These are phyloP conservation scores for Fraxinus greggii DNA, from an alignment of 305 asterid species.

Conservation along the genomic window DNA sequence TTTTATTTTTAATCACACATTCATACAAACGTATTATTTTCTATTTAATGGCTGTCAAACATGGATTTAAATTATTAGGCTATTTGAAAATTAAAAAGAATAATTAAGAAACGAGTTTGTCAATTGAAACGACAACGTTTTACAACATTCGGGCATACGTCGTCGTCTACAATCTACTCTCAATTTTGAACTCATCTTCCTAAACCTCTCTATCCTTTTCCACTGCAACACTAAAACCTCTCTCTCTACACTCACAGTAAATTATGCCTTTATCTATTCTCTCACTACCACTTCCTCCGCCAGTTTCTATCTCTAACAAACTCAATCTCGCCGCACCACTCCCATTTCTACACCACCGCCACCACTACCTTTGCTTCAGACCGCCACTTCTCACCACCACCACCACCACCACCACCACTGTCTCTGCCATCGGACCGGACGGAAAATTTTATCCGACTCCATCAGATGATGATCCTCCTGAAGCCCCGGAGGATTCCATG, in stretches of 20 bases:
- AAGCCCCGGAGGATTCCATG: conserved; percentile 93
- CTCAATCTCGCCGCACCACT: conserved; percentile 31
- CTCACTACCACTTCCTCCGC: conserved; percentile 40
- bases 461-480: conserved; percentile 92
- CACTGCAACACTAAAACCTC: conserved; percentile 18
- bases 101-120: not conserved
- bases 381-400: conserved; percentile 22
- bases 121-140: no score
- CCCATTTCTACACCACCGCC: conserved; percentile 8
- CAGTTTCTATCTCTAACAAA: conserved; percentile 31
- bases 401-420: conserved; percentile 29
- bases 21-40: no score
- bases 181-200: not conserved
- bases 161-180: not conserved
- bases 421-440: conserved; percentile 74
- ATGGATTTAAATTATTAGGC: not conserved
- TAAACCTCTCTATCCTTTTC: not conserved
- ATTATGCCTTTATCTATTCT: conserved; percentile 49
- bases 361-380: conserved; percentile 28
- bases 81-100: not conserved
- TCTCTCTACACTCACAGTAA: conserved; percentile 2
- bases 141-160: no score
- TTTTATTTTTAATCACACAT: no score
- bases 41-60: no score
- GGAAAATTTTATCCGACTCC: conserved; percentile 80